Conservation (phyloP, 148 eudicot genomes). For the Pouteria glomerata region DNA sequence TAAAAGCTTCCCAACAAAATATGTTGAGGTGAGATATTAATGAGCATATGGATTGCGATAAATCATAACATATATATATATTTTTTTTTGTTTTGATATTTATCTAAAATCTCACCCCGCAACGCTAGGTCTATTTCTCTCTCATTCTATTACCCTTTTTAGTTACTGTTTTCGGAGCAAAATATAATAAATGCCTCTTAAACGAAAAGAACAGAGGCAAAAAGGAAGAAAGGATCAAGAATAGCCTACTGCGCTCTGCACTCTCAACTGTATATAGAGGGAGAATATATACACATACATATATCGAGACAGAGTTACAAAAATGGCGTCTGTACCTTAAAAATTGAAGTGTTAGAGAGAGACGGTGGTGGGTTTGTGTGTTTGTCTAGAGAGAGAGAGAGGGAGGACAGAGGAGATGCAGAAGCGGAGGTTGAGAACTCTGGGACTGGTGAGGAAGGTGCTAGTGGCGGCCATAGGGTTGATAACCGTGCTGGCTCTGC, state of each 20-base stretch:
- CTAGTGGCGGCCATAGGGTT: constrained; percentile 58
- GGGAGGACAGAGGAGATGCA: constrained; percentile 26
- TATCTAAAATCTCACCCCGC: no score
- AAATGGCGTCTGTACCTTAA: background rate
- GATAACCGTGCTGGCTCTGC: constrained; percentile 53
- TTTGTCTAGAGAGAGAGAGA: background rate
- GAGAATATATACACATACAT: background rate
- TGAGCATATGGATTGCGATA: no score
- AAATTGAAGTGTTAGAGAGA: no score
- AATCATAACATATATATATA: no score
- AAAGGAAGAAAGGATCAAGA: background rate
- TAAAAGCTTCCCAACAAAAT: no score
- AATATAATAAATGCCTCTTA: no score
- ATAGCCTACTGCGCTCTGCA: background rate
- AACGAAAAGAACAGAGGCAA: no score
- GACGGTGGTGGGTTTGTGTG: background rate
- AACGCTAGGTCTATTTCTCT: no score
- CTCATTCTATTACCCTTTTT: no score
- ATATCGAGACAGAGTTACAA: background rate
- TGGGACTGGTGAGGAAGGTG: constrained; percentile 42
- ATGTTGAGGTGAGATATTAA: no score
- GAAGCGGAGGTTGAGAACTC: constrained; percentile 45
- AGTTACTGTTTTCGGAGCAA: no score
- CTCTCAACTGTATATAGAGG: background rate
- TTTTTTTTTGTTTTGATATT: no score